Base-by-base conservation (phyloP, 208 protist species). In the Leishmania major region DNA sequence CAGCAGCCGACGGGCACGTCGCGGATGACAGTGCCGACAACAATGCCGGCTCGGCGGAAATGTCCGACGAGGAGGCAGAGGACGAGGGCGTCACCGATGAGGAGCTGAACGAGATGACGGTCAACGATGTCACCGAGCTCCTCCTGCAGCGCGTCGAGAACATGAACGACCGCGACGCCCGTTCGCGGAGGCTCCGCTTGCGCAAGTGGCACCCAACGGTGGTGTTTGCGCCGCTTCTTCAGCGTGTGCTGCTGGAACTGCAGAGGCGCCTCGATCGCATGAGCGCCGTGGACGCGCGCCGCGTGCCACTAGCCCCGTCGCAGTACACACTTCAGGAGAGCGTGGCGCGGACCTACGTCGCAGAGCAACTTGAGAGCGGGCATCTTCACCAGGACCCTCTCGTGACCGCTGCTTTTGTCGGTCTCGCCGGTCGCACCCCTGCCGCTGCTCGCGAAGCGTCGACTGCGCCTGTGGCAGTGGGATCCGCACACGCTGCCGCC, bases 211-310 rank as follows among this genome's bases (percentile, higher is more conserved):
- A 78, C 28, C 81, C 87, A 40, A 47, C 71, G 15, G 83, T 94
- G 45, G 77, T 90, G 49, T 89, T 88, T 47, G 84, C 88, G 3
- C 92, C 92, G 47, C 84, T 96, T 57, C 81, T 93, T 73, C 77
- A 88, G 31, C 81, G 86, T 10, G 75, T 91, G n/a, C 15, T 92
- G n/a, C 57, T 93, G 40, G 93, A 96, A 83, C 75, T 96, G 35
- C 90, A 93, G n/a, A 88, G 90, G 10, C 93, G 93, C 62, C 60
- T 89, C 7, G 53, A 77, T 45, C 87, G 91, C 40, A 80, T 88
- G 53, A 47, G 60, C 51, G 67, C 73, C 19, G 89, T 87, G 22
- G 81, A 91, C 78, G 76, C 71, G 40, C 13, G n/a, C 1, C 78
- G 82, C 67, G n/a, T 28, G 6, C 53, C 78, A 47, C 13, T 86